Base-by-base conservation (phyloP, 371 early-diverging fungal genomes). In the Parasitella parasitica region DNA sequence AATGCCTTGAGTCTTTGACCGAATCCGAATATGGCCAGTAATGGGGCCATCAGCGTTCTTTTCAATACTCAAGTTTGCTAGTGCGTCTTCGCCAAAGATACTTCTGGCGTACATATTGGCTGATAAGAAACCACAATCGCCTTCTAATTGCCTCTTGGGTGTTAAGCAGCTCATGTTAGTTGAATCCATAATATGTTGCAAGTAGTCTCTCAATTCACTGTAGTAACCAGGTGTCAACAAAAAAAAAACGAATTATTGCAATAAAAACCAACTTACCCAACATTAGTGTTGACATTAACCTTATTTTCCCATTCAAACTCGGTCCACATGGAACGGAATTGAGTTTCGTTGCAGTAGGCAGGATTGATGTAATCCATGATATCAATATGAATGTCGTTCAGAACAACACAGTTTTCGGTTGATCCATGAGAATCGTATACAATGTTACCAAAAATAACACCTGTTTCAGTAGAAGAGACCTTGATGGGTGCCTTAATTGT, bases 261-360 rank as follows among this genome's bases (percentile, higher is more conserved):
- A 24, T 6, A 15, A 5, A 12, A n/a, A 54, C 8, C 8, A 18
- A 78, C 87, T 78, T 77, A 89, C 88, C 87, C 88, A 60, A 93
- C 88, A 54, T 89, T 92, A 13, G 97, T 96, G 70, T 91, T 91
- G 53, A 97, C 95, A 61, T 93, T 94, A 67, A 98, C 94, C 86
- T 97, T 97, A 86, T 98, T 98, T 75, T 98, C 99, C 99, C 99
- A 98, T 78, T 98, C 98, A 78, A 97, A 97, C 77, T 97, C 97
- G 54, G 91, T 91, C 99, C 99, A 98, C 95, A 95, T 96, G 65
- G 86, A 76, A 53, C 96, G 88, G 92, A 98, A 98, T 86, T 89
- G 92, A 37, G 91, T 91, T 69, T 96, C 94, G 27, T 87, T 90
- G 81, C 96, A 96, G 57, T 76, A 78, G 30, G 94, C 94, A 20